These are phyloP conservation scores for Gossypium gossypioides DNA, from an alignment of 441 rosid species.

Conservation along the genomic window DNA sequence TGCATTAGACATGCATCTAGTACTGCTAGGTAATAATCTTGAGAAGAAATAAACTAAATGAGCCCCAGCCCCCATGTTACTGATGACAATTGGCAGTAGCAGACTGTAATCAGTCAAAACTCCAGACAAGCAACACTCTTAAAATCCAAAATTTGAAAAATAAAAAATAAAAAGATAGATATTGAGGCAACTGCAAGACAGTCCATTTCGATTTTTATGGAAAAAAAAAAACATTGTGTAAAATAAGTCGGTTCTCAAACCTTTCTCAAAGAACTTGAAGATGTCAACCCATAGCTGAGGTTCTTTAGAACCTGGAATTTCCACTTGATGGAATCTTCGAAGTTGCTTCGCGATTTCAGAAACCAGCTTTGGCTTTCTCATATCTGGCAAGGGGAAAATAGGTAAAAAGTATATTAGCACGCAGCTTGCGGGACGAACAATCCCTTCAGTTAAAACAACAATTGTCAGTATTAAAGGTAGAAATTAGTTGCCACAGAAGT, in stretches of 20 bases:
- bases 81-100: not conserved
- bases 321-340: slow-evolving; percentile 67
- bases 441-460: not conserved
- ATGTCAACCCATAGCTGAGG: slow-evolving; percentile 89
- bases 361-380: slow-evolving; percentile 67
- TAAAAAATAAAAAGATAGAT: not conserved
- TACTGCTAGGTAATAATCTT: not conserved
- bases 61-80: not conserved
- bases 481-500: not conserved
- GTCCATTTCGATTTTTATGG: not conserved
- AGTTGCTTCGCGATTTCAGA: slow-evolving; percentile 88
- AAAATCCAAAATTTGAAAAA: not conserved
- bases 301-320: slow-evolving; percentile 82
- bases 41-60: not conserved
- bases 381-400: slow-evolving; percentile 38
- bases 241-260: slow-evolving; percentile 24
- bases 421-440: not conserved
- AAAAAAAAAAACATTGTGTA: not conserved
- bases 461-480: not conserved
- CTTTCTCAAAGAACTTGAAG: slow-evolving; percentile 75
- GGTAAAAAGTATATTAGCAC: not conserved
- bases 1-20: slow-evolving; percentile 12
- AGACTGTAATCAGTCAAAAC: not conserved
- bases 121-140: not conserved
- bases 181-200: not conserved